A percentile compares a stretch with the other conserved stretches of the same genome.
phyloP scores from a whole-genome alignment of 225 moss, liverwort and hornwort genomes.

The Sphagnum contortum region DNA sequence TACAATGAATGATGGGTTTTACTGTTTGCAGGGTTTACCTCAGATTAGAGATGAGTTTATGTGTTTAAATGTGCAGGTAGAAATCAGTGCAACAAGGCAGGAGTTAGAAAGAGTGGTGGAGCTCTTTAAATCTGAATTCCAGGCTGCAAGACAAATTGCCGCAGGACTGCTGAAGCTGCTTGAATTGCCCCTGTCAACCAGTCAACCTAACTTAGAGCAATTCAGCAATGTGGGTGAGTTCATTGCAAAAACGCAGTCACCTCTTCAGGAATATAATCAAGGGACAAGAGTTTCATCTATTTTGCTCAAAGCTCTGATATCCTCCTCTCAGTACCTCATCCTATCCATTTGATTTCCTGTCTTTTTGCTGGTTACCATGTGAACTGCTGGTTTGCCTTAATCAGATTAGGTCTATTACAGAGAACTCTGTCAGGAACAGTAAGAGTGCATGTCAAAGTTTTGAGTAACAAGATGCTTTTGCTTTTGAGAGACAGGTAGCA shows the following conservation, averaged over 20 bases:
- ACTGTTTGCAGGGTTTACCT: background rate
- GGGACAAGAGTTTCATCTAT: no score
- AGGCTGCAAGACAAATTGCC: conserved; percentile 64
- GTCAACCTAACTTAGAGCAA: conserved; percentile 45
- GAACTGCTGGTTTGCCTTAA: background rate
- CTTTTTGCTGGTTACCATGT: background rate
- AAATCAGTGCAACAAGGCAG: conserved; percentile 66
- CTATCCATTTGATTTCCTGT: background rate
- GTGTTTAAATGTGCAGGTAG: conserved; percentile 36
- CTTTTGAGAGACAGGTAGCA: conserved; percentile 51
- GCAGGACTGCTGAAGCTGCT: conserved; percentile 63
- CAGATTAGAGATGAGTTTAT: background rate
- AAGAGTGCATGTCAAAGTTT: conserved; percentile 18
- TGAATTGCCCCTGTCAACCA: conserved; percentile 42
- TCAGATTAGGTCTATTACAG: background rate
- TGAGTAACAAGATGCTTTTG: background rate
- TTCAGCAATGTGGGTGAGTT: conserved; percentile 56
- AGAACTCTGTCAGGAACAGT: background rate
- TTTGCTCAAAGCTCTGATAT: no score
- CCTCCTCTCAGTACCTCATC: no score
- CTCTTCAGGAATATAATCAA: background rate
- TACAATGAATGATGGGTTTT: background rate
- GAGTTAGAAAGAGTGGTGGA: conserved; percentile 76
- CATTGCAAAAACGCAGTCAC: background rate
- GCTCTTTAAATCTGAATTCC: conserved; percentile 68